Conservation (phyloP, 1,139 yeast genomes). For the Yamadazyma sp. region DNA sequence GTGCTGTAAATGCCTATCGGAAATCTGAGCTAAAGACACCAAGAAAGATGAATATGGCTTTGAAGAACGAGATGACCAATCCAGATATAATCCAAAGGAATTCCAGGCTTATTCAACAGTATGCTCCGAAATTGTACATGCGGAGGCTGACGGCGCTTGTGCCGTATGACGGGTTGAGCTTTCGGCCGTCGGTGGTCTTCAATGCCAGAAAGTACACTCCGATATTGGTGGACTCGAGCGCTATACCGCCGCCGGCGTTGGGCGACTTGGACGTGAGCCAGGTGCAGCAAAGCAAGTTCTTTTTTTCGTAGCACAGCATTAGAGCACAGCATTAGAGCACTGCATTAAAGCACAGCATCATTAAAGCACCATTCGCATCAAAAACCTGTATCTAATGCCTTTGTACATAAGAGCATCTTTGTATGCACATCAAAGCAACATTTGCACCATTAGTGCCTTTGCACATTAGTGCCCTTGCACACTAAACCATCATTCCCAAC, state of each 20-base stretch:
- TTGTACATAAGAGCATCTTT: too few species aligned
- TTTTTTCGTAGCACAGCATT: slow-evolving; percentile 31
- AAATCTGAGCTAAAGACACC: too few species aligned
- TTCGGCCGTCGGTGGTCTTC: slow-evolving; percentile 2
- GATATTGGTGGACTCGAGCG: slow-evolving; percentile 25
- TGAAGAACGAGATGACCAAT: slow-evolving; percentile 5
- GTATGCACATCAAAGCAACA: too few species aligned
- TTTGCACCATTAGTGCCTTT: too few species aligned
- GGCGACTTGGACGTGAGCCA: slow-evolving; percentile 35
- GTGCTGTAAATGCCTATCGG: slow-evolving; percentile 7
- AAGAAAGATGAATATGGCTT: too few species aligned
- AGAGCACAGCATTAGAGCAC: neutral
- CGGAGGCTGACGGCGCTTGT: slow-evolving; percentile 6
- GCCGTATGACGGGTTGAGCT: slow-evolving; percentile 2
- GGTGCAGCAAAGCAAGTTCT: slow-evolving; percentile 35
- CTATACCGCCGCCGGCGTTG: slow-evolving; percentile 28
- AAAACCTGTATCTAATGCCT: too few species aligned
- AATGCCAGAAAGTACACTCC: slow-evolving; percentile 14
- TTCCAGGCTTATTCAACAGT: slow-evolving; percentile 15
- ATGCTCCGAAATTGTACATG: slow-evolving; percentile 25
- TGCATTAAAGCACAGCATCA: too few species aligned
- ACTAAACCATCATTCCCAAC: too few species aligned
- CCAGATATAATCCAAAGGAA: slow-evolving; percentile 6
- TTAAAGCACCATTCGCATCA: too few species aligned
- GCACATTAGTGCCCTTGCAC: too few species aligned